A percentile compares a stretch with the other conserved stretches of the same genome.
Conservation (phyloP, 441 rosid genomes). For the Pelargonium australe region DNA sequence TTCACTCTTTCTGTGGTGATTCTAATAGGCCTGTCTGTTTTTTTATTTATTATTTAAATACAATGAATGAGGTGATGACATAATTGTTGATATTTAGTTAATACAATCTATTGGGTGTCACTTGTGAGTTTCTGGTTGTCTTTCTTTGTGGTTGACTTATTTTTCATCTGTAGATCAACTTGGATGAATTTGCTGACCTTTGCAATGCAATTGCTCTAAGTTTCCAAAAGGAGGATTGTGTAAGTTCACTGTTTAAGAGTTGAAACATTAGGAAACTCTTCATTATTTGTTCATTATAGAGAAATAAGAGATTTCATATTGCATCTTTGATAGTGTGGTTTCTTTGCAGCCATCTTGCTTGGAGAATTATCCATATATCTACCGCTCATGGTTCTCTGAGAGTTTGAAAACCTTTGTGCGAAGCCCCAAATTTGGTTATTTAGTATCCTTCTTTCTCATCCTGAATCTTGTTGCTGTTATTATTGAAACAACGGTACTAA, state of each 20-base stretch:
- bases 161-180: slow-evolving; percentile 54
- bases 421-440: slow-evolving; percentile 66
- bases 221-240: slow-evolving; percentile 85
- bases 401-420: slow-evolving; percentile 65
- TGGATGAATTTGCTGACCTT: slow-evolving; percentile 82
- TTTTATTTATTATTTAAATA: not conserved
- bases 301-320: slow-evolving; percentile 5
- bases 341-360: slow-evolving; percentile 67
- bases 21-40: not conserved
- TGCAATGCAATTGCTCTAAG: slow-evolving; percentile 93
- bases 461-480: slow-evolving; percentile 79
- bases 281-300: slow-evolving; percentile 8
- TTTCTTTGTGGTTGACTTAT: not conserved
- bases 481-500: slow-evolving; percentile 85
- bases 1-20: slow-evolving; percentile 1
- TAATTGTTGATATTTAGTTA: slow-evolving; percentile 1
- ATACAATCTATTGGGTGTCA: no score
- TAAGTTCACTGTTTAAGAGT: slow-evolving; percentile 39
- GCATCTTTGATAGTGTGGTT: slow-evolving; percentile 19
- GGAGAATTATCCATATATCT: slow-evolving; percentile 51
- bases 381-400: slow-evolving; percentile 59
- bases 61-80: slow-evolving; percentile 3
- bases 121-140: not conserved
- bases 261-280: not conserved
- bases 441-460: slow-evolving; percentile 64